phyloP scores from a whole-genome alignment of 345 rosid genomes.

The Iberis pinnata region DNA sequence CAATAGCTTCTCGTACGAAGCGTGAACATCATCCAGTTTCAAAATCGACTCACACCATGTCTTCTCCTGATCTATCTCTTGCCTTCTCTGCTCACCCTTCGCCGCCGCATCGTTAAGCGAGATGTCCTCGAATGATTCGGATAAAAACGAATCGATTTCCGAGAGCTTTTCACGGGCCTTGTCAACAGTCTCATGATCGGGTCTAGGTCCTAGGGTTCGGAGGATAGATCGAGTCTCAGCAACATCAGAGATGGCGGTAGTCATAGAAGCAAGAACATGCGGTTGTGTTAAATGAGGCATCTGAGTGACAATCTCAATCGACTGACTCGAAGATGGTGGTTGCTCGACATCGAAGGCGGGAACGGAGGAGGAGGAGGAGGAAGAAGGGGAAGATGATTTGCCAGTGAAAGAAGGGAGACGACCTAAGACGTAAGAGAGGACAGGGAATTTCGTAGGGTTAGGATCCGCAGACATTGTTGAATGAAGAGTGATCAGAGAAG shows the following conservation, averaged over 20 bases:
- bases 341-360: constrained; percentile 33
- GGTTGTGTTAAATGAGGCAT: constrained; percentile 66
- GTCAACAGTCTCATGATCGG: constrained; percentile 87
- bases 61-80: constrained; percentile 56
- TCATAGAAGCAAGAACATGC: constrained; percentile 63
- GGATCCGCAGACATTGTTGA: constrained; percentile 44
- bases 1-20: constrained; percentile 61
- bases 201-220: constrained; percentile 76
- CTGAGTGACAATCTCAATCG: constrained; percentile 36
- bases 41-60: constrained; percentile 40
- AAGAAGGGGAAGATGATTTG: constrained; percentile 36
- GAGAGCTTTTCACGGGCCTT: constrained; percentile 50
- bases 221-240: constrained; percentile 78
- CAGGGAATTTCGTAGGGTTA: constrained; percentile 62
- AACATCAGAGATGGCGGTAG: constrained; percentile 60
- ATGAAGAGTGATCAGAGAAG: no score
- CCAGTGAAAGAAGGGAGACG: constrained; percentile 62
- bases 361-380: constrained; percentile 23
- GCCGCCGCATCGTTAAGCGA: constrained; percentile 46
- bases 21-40: constrained; percentile 80
- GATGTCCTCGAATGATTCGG: constrained; percentile 63
- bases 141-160: constrained; percentile 46
- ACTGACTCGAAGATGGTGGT: constrained; percentile 17
- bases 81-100: constrained; percentile 46
- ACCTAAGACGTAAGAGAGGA: constrained; percentile 82